Conservation (phyloP, 1,139 yeast genomes). For the Geotrichum reessii region DNA sequence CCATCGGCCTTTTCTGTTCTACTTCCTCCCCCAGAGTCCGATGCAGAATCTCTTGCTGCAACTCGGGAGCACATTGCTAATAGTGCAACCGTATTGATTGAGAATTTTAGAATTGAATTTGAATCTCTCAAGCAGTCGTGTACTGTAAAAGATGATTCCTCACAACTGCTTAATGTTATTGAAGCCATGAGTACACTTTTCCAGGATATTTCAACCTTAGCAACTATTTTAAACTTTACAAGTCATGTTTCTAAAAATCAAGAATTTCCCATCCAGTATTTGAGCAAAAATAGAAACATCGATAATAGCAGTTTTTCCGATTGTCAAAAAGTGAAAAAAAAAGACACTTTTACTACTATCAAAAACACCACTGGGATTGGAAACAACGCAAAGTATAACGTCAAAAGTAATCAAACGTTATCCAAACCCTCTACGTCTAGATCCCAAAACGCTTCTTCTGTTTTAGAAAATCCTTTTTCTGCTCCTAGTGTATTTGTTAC, state of each 20-base stretch:
- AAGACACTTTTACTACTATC: background rate
- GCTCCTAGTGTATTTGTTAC: background rate
- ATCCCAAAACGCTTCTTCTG: too few species aligned
- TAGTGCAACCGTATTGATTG: constrained; percentile 13
- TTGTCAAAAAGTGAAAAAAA: background rate
- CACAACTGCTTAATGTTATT: background rate
- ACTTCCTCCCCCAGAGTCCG: constrained; percentile 12
- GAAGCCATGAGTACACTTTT: constrained; percentile 4
- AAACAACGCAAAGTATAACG: too few species aligned
- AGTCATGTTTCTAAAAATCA: constrained; percentile 8
- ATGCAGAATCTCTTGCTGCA: constrained; percentile 9
- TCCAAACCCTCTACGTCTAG: too few species aligned
- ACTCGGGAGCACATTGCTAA: constrained; percentile 12
- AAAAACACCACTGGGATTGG: too few species aligned
- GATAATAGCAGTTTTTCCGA: background rate
- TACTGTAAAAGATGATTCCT: background rate
- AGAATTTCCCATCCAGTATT: background rate
- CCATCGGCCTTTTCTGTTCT: constrained; percentile 11
- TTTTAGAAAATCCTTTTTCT: background rate
- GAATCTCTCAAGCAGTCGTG: background rate
- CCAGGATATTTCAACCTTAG: constrained; percentile 9
- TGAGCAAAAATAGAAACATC: background rate
- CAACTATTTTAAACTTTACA: constrained; percentile 14
- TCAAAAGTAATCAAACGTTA: too few species aligned
- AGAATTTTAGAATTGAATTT: constrained; percentile 12